phyloP scores from a whole-genome alignment of 1,284 basidiomycete genomes.

The Ceratobasidium sp. region DNA sequence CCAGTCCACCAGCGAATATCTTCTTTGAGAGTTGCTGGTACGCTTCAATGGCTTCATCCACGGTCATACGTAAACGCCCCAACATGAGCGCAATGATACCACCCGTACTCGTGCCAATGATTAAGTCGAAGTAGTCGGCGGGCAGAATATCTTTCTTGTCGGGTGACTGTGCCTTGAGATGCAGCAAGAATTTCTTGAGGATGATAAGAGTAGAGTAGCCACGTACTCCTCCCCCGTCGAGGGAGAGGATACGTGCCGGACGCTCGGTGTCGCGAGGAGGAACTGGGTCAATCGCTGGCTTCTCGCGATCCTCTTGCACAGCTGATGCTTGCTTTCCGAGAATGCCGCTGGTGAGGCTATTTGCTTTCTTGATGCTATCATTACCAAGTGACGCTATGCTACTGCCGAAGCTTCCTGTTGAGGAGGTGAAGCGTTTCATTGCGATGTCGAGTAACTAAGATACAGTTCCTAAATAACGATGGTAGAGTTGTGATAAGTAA shows the following conservation, averaged over 20 bases:
- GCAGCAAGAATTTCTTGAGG: slow-evolving; percentile 31
- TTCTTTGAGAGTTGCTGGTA: slow-evolving; percentile 32
- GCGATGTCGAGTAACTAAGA: too few relatives aligned
- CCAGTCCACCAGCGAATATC: slow-evolving; percentile 23
- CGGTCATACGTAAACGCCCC: slow-evolving; percentile 49
- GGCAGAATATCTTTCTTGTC: neutral
- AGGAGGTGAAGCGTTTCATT: too few relatives aligned
- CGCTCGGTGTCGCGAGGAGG: slow-evolving; percentile 1
- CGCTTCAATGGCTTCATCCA: slow-evolving; percentile 43
- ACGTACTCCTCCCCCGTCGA: slow-evolving; percentile 40
- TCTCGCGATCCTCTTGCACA: too few relatives aligned
- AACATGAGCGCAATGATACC: slow-evolving; percentile 49
- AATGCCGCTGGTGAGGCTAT: too few relatives aligned
- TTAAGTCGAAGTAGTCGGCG: slow-evolving; percentile 23
- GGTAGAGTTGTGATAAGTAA: too few relatives aligned
- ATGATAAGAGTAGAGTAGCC: slow-evolving; percentile 35
- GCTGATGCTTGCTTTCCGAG: too few relatives aligned
- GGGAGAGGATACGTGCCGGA: slow-evolving; percentile 13
- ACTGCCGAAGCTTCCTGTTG: too few relatives aligned
- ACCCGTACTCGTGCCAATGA: slow-evolving; percentile 30
- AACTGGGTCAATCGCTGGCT: neutral
- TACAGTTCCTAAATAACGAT: too few relatives aligned
- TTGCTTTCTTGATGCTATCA: too few relatives aligned
- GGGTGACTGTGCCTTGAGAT: neutral
- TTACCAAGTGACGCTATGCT: too few relatives aligned